These are phyloP conservation scores for Xylaria palmicola DNA, from an alignment of 495 filamentous ascomycete species.

Conservation along the genomic window DNA sequence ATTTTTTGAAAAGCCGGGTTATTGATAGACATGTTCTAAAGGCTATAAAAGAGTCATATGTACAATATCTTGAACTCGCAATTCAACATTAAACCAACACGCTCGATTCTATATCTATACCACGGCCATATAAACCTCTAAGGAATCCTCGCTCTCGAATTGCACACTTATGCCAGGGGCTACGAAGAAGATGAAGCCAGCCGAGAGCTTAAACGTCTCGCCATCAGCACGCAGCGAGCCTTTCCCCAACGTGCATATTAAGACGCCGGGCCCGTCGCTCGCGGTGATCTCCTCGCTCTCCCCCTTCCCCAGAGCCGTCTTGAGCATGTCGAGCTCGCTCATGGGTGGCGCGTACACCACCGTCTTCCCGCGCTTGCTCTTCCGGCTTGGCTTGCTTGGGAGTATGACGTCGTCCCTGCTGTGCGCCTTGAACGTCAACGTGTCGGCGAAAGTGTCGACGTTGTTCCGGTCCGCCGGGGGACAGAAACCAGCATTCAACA, in stretches of 20 bases:
- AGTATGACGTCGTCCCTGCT: slow-evolving; percentile 53
- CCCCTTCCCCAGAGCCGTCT: slow-evolving; percentile 53
- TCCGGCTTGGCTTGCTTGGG: slow-evolving; percentile 44
- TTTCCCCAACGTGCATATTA: slow-evolving; percentile 62
- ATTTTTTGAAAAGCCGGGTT: too few species aligned
- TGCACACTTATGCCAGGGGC: slow-evolving; percentile 57
- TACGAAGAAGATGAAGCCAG: slow-evolving; percentile 70
- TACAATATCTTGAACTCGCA: too few species aligned
- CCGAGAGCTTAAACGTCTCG: slow-evolving; percentile 52
- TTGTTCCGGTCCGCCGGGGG: slow-evolving; percentile 61
- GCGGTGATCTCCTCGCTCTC: slow-evolving; percentile 58
- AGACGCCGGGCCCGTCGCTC: slow-evolving; percentile 62
- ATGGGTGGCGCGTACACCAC: slow-evolving; percentile 65
- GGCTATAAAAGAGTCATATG: too few species aligned
- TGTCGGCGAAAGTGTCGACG: slow-evolving; percentile 60
- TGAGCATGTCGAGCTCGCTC: slow-evolving; percentile 70
- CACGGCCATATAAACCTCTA: slow-evolving; percentile 57
- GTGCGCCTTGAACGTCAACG: slow-evolving; percentile 63
- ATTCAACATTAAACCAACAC: background rate
- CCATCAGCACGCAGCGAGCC: slow-evolving; percentile 59
- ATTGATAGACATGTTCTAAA: too few species aligned
- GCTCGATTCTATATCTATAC: slow-evolving; percentile 10
- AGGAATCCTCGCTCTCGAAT: slow-evolving; percentile 46
- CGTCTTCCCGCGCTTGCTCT: slow-evolving; percentile 58
- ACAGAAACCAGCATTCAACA: slow-evolving; percentile 74